Evolutionary conservation across 2,329 filamentous ascomycete species (phyloP).

Genomic region (Aspergillus glaucus): DNA sequence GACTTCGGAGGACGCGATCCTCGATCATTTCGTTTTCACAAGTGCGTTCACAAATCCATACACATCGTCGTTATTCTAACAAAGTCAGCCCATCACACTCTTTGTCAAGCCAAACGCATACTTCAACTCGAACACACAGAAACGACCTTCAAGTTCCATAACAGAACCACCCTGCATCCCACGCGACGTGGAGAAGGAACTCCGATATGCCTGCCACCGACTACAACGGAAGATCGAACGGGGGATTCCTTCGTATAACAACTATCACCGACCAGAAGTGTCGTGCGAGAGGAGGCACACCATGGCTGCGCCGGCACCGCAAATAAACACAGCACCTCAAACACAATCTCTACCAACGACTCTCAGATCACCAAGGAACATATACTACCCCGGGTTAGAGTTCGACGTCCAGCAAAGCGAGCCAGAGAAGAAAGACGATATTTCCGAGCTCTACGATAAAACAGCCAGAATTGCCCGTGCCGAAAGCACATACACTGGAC

Average conservation of each 20-base stretch:
- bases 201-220: constrained; percentile 30
- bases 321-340: too few relatives aligned
- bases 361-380: background rate
- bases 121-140: background rate
- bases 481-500: background rate
- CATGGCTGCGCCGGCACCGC: background rate
- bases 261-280: background rate
- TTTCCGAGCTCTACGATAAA: background rate
- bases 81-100: background rate
- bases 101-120: too few relatives aligned
- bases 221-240: constrained; percentile 25
- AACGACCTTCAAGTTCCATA: constrained; percentile 24
- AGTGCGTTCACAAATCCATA: constrained; percentile 15
- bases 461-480: background rate
- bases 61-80: background rate
- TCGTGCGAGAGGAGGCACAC: constrained; percentile 10
- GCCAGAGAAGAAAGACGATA: background rate
- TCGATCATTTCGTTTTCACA: constrained; percentile 14
- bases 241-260: background rate
- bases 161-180: constrained; percentile 29
- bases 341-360: background rate
- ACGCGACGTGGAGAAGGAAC: constrained; percentile 26
- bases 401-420: background rate
- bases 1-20: constrained; percentile 8
- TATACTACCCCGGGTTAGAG: constrained; percentile 4